Base-by-base conservation (phyloP, 139 green algal species). In the Desmodesmus armatus region DNA sequence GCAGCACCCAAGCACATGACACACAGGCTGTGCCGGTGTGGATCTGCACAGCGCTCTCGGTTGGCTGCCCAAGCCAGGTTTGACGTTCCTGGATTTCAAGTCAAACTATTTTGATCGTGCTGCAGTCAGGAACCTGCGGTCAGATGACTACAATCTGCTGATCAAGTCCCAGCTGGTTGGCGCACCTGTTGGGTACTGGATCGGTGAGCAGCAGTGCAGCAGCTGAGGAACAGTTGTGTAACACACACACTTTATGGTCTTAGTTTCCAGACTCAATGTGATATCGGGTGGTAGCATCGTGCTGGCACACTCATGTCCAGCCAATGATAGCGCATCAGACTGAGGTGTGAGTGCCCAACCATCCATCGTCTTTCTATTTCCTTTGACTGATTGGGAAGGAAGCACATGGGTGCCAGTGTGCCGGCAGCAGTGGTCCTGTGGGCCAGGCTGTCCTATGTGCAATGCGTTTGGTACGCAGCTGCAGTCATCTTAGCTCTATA, bases 101-200 rank as follows among this genome's bases (percentile, higher is more conserved):
- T n/a, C n/a, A n/a, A n/a, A n/a, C n/a, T n/a, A n/a, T n/a, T n/a
- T n/a, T n/a, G n/a, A n/a, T n/a, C n/a, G n/a, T n/a, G n/a, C n/a
- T 39, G 79, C 79, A 85, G 79, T 85, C 31, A 33, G 41, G 6
- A 31, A 31, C 79, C 33, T 69, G 13, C 43, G 79, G 21, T 47
- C 63, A 51, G 79, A 85, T 19, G 79, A 85, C 65, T 78, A 63
- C 41, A 78, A 53, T 29, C 65, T 85, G 43, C 62, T 85, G 27
- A 25, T 53, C 17, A 51, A 75, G 43, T 31, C 43, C 13, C 43
- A 51, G 31, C 65, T 15, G 6, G 31, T 75, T 77, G 79, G 79
- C 33, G 79, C 79, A 44, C 79, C 79, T 5, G 41, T 75, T 15
- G 79, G 79, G 2, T 85, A 78, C 65, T 67, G 51, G 40, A 85